These are phyloP conservation scores for Nymphaea colorata DNA, from an alignment of 164 flowering plant genomes.

Conservation along the genomic window DNA sequence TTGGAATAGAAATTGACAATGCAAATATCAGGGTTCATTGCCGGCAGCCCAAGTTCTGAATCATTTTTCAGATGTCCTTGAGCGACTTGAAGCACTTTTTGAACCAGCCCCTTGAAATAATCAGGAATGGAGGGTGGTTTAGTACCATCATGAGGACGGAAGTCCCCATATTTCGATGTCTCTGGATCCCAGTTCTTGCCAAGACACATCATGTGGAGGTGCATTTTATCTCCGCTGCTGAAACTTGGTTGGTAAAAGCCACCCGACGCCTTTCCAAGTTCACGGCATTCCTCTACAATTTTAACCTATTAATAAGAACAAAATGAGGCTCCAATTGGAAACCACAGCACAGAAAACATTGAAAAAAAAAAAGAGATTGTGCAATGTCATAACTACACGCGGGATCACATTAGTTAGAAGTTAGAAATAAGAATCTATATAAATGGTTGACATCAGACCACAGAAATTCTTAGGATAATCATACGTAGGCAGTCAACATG, in stretches of 20 bases:
- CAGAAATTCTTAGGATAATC: neutral
- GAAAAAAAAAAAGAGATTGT: neutral
- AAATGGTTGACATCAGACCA: neutral
- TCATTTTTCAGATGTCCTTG: slow-evolving; percentile 21
- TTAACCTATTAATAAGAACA: slow-evolving; percentile 24
- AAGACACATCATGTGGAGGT: slow-evolving; percentile 80
- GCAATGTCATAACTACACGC: neutral
- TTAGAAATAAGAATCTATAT: neutral
- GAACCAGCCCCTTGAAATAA: slow-evolving; percentile 34
- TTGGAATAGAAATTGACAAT: slow-evolving; percentile 60
- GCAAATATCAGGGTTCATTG: slow-evolving; percentile 60
- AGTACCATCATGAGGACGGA: slow-evolving; percentile 35
- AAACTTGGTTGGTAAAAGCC: slow-evolving; percentile 88
- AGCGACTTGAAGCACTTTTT: slow-evolving; percentile 31
- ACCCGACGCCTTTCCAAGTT: slow-evolving; percentile 53
- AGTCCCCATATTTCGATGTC: slow-evolving; percentile 27
- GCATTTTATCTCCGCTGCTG: slow-evolving; percentile 39
- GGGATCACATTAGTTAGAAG: neutral
- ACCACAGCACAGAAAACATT: neutral
- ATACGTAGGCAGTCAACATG: no score
- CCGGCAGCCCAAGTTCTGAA: slow-evolving; percentile 32
- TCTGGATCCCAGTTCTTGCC: slow-evolving; percentile 84
- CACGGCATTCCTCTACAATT: slow-evolving; percentile 40
- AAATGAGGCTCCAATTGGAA: neutral
- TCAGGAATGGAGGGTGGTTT: slow-evolving; percentile 49